Evolutionary conservation across 306 rosid genomes (phyloP).

Genomic region (Lathyrus sativus): DNA sequence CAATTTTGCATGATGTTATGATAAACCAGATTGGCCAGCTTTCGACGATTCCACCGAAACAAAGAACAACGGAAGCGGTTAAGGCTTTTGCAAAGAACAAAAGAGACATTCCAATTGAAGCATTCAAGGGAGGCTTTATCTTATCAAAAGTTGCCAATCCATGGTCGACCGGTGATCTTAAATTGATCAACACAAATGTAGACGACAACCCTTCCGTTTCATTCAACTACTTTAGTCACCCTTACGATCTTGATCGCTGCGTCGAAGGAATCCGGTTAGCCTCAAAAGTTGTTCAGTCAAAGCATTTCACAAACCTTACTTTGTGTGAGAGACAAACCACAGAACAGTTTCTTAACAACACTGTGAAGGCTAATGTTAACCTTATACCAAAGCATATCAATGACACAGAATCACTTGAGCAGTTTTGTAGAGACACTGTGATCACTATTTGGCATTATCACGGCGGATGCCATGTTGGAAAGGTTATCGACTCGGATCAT

Average conservation of each 20-base stretch:
- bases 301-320: conserved; percentile 69
- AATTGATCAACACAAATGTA: conserved; percentile 58
- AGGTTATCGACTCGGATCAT: conserved; percentile 57
- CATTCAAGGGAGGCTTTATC: conserved; percentile 87
- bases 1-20: neutral
- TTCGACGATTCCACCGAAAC: conserved; percentile 87
- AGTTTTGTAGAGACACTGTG: conserved; percentile 86
- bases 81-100: conserved; percentile 57
- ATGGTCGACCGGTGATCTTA: conserved; percentile 71
- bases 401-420: conserved; percentile 72
- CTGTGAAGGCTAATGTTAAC: conserved; percentile 77
- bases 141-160: conserved; percentile 78
- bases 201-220: conserved; percentile 80
- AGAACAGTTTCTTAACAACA: conserved; percentile 68
- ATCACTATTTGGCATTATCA: conserved; percentile 98
- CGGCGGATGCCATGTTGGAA: conserved; percentile 89
- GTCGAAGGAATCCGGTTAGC: conserved; percentile 73
- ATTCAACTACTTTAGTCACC: conserved; percentile 92
- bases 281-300: conserved; percentile 64
- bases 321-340: conserved; percentile 40
- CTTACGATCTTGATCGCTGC: conserved; percentile 72
- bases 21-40: conserved; percentile 83
- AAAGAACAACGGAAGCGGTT: conserved; percentile 69
- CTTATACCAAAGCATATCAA: conserved; percentile 69
- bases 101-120: conserved; percentile 69